These are phyloP conservation scores for Cutaneotrichosporon sp. DNA, from an alignment of 1,284 basidiomycete genomes.

Conservation along the genomic window DNA sequence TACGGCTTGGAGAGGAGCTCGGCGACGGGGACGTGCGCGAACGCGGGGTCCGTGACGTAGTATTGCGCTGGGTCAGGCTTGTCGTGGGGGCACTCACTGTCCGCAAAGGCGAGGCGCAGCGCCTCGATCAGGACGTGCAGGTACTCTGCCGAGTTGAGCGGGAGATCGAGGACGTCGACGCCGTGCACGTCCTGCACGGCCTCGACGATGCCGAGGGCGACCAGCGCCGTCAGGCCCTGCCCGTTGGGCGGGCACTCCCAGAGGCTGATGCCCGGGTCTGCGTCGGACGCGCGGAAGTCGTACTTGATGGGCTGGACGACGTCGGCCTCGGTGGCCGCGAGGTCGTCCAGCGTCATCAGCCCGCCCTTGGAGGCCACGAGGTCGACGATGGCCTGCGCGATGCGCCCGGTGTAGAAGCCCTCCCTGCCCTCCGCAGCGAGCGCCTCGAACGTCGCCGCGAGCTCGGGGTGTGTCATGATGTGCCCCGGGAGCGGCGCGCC, in stretches of 20 bases:
- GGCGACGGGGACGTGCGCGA: constrained; percentile 70
- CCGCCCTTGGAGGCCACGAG: constrained; percentile 74
- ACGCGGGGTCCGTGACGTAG: constrained; percentile 84
- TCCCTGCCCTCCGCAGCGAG: constrained; percentile 78
- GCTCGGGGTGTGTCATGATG: constrained; percentile 72
- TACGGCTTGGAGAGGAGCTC: constrained; percentile 82
- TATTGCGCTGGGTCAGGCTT: constrained; percentile 59
- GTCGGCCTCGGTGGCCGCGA: constrained; percentile 72
- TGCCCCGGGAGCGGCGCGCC: constrained; percentile 63
- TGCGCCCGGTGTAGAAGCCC: constrained; percentile 85
- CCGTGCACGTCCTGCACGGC: constrained; percentile 73
- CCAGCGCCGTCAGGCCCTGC: constrained; percentile 88
- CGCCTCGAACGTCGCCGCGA: constrained; percentile 78
- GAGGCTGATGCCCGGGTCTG: constrained; percentile 58
- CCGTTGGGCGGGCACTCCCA: constrained; percentile 84
- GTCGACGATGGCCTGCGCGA: constrained; percentile 78
- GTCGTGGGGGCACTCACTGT: constrained; percentile 15
- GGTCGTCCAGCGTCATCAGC: constrained; percentile 82
- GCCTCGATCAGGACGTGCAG: constrained; percentile 81
- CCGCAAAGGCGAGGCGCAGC: constrained; percentile 46
- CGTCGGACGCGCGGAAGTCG: constrained; percentile 62
- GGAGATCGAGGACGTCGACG: constrained; percentile 69
- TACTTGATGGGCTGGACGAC: constrained; percentile 86
- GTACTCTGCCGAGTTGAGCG: constrained; percentile 86
- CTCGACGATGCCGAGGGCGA: constrained; percentile 90